Conservation (phyloP, 306 rosid genomes). For the Betula pendula region DNA sequence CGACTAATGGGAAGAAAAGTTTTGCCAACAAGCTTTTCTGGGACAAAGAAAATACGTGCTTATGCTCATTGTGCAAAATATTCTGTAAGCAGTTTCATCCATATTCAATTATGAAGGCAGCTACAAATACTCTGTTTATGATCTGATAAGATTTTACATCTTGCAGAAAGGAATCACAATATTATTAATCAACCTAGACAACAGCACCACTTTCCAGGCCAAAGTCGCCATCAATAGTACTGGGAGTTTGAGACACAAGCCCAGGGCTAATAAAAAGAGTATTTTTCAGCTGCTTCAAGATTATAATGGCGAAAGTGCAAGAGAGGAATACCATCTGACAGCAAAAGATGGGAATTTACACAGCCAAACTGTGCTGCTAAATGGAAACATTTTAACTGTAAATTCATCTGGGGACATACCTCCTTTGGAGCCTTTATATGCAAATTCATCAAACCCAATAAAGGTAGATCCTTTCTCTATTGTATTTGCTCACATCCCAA, state of each 20-base stretch:
- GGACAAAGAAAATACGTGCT: conserved; percentile 64
- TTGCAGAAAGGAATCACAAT: conserved; percentile 77
- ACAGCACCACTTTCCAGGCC: conserved; percentile 47
- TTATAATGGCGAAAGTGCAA: conserved; percentile 24
- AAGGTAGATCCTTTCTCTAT: conserved; percentile 67
- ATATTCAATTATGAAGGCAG: neutral
- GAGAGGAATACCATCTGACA: conserved; percentile 84
- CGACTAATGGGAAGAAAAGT: conserved; percentile 80
- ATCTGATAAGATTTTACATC: conserved; percentile 30
- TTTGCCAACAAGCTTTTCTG: conserved; percentile 54
- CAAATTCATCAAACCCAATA: conserved; percentile 58
- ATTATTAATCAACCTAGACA: conserved; percentile 68
- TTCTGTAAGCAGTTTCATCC: conserved; percentile 64
- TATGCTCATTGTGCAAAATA: conserved; percentile 89
- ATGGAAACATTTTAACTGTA: conserved; percentile 65
- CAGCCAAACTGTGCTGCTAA: conserved; percentile 72
- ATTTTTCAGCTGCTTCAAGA: conserved; percentile 20
- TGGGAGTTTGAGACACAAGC: conserved; percentile 36
- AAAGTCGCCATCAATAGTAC: conserved; percentile 32
- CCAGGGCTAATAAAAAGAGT: conserved; percentile 21
- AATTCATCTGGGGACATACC: conserved; percentile 76
- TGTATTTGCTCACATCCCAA: conserved; percentile 83
- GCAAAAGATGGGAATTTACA: conserved; percentile 65
- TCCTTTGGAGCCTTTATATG: conserved; percentile 52
- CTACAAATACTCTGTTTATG: neutral